Evolutionary conservation across 2,329 filamentous ascomycete genomes (phyloP), one percentile per base, ranked within the genome.

Genomic region (Cladosporium sp.): DNA sequence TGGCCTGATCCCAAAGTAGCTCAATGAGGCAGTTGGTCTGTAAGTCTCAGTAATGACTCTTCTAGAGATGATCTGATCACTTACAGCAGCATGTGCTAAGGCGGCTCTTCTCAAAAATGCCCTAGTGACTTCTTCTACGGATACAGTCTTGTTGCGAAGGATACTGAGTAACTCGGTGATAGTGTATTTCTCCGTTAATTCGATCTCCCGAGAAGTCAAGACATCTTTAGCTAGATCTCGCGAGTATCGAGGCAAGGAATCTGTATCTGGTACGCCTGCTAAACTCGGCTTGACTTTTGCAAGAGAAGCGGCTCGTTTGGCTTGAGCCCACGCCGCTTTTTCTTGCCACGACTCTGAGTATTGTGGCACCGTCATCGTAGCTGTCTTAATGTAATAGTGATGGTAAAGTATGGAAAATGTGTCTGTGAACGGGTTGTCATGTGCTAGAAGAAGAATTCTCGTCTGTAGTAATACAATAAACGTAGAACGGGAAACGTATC

Each of bases 61-160:
- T 34, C 5, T 9, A 12, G 19, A 15, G 1, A 38, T 6, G 14
- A 20, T 25, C 2, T 7, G 51, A 9, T 5, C 19, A 28, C 30
- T 22, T 39, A 56, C 52, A 28, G 52, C 52, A 28, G 52, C 52
- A 12, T 79, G 77, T 1, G 77, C 76, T 37, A 80, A 73, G 17
- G 76, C 76, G 9, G 77, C 77, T 66, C 77, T 70, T 66, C 79
- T 78, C 61, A 73, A 76, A 60, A 80, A 80, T 6, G 77, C 77
- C 11, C 60, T 63, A 2, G 61, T 59, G 3, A 78, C 74, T 61
- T 76, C 71, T 2, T 74, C 63, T 58, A 72, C 71, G 17, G 66
- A 74, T 15, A 77, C 55, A 47, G 65, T 64, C 12, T 70, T 69
- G 5, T 60, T 65, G 15, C 69, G 63, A 19, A 80, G 71, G 5